A percentile compares a stretch with the other conserved stretches of the same genome.
phyloP scores from a whole-genome alignment of 495 filamentous ascomycete species.

The Daldinia vernicosa region DNA sequence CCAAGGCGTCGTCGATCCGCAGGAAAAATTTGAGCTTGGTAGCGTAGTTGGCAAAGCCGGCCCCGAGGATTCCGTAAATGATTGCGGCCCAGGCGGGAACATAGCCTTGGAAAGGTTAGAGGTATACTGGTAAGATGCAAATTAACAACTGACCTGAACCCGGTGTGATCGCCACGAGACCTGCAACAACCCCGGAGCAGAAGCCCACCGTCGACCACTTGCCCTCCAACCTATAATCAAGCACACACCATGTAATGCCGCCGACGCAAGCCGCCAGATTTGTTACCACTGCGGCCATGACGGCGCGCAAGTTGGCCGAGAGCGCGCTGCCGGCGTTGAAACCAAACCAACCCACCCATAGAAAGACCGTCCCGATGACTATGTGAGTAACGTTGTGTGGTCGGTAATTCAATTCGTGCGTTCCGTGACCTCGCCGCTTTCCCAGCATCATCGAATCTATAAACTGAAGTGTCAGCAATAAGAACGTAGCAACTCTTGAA shows the following conservation, averaged over 20 bases:
- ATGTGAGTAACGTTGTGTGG: constrained; percentile 98
- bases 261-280: constrained; percentile 83
- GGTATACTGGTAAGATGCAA: not conserved
- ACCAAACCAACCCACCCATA: constrained; percentile 99
- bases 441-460: constrained; percentile 85
- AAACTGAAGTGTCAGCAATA: constrained; percentile 42
- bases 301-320: constrained; percentile 84
- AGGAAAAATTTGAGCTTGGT: constrained; percentile 95
- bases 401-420: constrained; percentile 92
- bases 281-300: constrained; percentile 78
- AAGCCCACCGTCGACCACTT: constrained; percentile 99
- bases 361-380: constrained; percentile 95
- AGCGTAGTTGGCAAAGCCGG: constrained; percentile 88
- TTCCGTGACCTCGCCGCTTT: constrained; percentile 86
- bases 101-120: constrained; percentile 61
- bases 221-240: constrained; percentile 91
- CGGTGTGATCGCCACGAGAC: constrained; percentile 92
- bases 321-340: constrained; percentile 98
- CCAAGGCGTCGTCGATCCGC: constrained; percentile 86
- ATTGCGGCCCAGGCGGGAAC: constrained; percentile 95
- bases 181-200: constrained; percentile 93
- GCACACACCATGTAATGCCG: constrained; percentile 92
- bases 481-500: constrained; percentile 57
- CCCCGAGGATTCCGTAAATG: constrained; percentile 85
- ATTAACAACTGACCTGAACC: constrained; percentile 65